Evolutionary conservation across 768 basidiomycete species (phyloP), one percentile per base, ranked within the genome.

Genomic region (Suillus brevipes): DNA sequence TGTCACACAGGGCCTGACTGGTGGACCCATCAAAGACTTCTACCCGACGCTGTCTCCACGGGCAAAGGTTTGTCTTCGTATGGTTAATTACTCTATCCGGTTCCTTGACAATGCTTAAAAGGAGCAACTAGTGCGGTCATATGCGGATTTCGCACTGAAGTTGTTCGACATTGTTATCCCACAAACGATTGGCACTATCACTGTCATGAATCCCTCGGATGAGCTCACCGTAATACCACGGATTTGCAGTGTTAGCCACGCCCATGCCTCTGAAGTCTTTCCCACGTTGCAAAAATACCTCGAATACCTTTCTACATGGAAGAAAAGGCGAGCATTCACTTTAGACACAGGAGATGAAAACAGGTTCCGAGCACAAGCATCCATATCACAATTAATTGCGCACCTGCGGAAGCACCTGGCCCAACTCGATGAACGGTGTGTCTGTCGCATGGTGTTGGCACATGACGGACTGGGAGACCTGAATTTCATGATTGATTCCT

Each of bases 101-200:
- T 25, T 20, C 34, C 37, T 12, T 63, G 40, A 61, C 6, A 61
- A 31, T 45, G 10, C n/a, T 42, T 7, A 1, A 42, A 28, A 66
- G 65, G 65, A 66, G 37, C 47, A 66, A 23, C 65, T 66, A 4
- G 65, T 66, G 34, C 31, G 53, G 38, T 66, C 55, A 65, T 66
- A 66, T 66, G 65, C 65, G 47, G 52, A 66, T 28, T 37, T 66
- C 9, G 53, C 57, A 25, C 65, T 66, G 10, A 57, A 58, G 23
- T 20, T 66, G 38, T 66, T 66, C 53, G 45, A 38, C 4, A 43
- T 66, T n/a, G 20, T 31, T 59, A 28, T 66, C 37, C 65, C 65
- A 43, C 65, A 66, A 58, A 36, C 16, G 16, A 65, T 63, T 34
- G 64, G 53, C 40, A 37, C 61, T 18, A 28, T 38, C 42, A 42